Conservation (phyloP, 1,139 yeast species). For the Spathaspora sp. region DNA sequence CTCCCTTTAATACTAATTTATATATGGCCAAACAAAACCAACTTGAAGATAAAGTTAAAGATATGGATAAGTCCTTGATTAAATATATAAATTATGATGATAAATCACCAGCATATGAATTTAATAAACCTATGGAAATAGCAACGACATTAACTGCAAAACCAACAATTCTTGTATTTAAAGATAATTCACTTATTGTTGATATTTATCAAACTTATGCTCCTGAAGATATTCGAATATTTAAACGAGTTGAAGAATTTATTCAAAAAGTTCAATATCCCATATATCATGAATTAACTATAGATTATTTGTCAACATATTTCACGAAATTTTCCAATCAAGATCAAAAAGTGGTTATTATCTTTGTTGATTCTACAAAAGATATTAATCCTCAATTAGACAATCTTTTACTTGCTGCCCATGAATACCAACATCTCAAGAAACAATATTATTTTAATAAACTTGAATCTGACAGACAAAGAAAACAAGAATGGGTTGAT, state of each 20-base stretch:
- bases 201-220: constrained; percentile 59
- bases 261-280: constrained; percentile 50
- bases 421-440: constrained; percentile 50
- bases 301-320: constrained; percentile 31
- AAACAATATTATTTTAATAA: constrained; percentile 44
- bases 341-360: constrained; percentile 51
- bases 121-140: constrained; percentile 45
- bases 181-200: constrained; percentile 54
- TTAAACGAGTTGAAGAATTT: constrained; percentile 47
- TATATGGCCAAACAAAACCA: constrained; percentile 50
- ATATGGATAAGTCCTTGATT: constrained; percentile 44
- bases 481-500: constrained; percentile 43
- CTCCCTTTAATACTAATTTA: constrained; percentile 55
- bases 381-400: constrained; percentile 37
- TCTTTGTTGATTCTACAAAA: constrained; percentile 45
- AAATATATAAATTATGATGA: constrained; percentile 43
- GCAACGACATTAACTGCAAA: constrained; percentile 55
- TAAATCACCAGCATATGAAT: constrained; percentile 23
- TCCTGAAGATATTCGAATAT: constrained; percentile 59
- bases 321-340: constrained; percentile 19
- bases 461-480: constrained; percentile 35
- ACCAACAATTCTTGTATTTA: constrained; percentile 62
- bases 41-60: constrained; percentile 36
- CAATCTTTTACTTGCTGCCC: constrained; percentile 49
- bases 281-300: constrained; percentile 50